phyloP scores from a whole-genome alignment of 805 yeast genomes.

The Ogataea sp. region DNA sequence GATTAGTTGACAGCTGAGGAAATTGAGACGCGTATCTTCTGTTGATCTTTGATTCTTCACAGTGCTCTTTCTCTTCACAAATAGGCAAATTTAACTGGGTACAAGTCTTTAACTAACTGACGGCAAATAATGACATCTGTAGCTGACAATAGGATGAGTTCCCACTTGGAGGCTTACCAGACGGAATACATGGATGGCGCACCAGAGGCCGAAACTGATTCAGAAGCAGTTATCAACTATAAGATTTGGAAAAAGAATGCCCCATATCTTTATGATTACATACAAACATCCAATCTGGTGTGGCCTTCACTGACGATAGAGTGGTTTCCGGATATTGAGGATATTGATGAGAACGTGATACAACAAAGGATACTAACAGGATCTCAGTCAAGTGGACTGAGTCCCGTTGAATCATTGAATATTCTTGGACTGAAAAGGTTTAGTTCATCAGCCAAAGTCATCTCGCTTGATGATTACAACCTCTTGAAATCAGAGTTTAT shows the following conservation, averaged over 20 bases:
- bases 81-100: no score
- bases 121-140: no score
- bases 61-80: no score
- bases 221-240: slow-evolving; percentile 25
- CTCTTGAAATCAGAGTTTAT: slow-evolving; percentile 24
- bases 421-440: slow-evolving; percentile 10
- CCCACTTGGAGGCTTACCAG: no score
- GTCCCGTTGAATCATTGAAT: slow-evolving; percentile 15
- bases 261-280: slow-evolving; percentile 44
- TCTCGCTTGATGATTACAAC: slow-evolving; percentile 29
- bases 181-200: no score
- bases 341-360: slow-evolving; percentile 18
- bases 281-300: slow-evolving; percentile 43
- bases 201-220: no score
- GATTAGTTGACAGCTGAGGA: no score
- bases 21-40: no score
- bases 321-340: slow-evolving; percentile 52
- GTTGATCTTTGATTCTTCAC: no score
- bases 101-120: no score
- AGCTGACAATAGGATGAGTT: no score
- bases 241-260: slow-evolving; percentile 56
- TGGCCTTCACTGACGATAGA: slow-evolving; percentile 61
- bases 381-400: slow-evolving; percentile 53
- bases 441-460: slow-evolving; percentile 6
- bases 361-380: slow-evolving; percentile 45